A percentile compares a stretch with the other conserved stretches of the same genome.
These are phyloP conservation scores for Puccinia coronata DNA, from an alignment of 1,284 basidiomycete genomes.

Conservation along the genomic window DNA sequence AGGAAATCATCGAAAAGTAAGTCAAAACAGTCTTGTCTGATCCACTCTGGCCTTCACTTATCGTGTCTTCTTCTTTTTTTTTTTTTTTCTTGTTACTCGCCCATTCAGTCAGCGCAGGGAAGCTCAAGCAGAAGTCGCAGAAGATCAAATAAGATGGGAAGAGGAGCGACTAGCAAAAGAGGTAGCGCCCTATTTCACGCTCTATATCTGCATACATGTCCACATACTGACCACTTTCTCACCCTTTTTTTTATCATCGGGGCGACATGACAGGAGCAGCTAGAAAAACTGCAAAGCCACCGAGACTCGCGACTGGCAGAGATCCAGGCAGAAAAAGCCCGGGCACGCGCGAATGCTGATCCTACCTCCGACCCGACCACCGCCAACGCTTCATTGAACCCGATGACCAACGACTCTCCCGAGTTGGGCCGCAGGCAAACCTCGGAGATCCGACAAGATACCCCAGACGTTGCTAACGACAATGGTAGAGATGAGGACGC, in stretches of 20 bases:
- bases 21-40: neutral
- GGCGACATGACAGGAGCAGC: slow-evolving; percentile 2
- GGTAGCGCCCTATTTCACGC: neutral
- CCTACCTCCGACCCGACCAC: neutral
- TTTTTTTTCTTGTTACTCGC: no score
- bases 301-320: slow-evolving; percentile 33
- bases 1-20: slow-evolving; percentile 47
- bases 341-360: neutral
- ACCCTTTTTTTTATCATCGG: neutral
- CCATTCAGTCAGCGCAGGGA: slow-evolving; percentile 35
- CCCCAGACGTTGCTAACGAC: slow-evolving; percentile 20
- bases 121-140: slow-evolving; percentile 31
- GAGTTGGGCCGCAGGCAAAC: neutral
- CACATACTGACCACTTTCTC: neutral
- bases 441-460: slow-evolving; percentile 29
- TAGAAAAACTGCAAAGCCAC: slow-evolving; percentile 17
- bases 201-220: neutral
- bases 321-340: slow-evolving; percentile 40
- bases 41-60: neutral
- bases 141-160: slow-evolving; percentile 24
- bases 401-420: neutral
- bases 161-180: slow-evolving; percentile 36
- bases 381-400: neutral
- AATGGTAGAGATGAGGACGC: slow-evolving; percentile 39
- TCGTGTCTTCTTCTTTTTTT: neutral